Conservation (phyloP, 31 red algal genomes). For the Endocladia muricata region DNA sequence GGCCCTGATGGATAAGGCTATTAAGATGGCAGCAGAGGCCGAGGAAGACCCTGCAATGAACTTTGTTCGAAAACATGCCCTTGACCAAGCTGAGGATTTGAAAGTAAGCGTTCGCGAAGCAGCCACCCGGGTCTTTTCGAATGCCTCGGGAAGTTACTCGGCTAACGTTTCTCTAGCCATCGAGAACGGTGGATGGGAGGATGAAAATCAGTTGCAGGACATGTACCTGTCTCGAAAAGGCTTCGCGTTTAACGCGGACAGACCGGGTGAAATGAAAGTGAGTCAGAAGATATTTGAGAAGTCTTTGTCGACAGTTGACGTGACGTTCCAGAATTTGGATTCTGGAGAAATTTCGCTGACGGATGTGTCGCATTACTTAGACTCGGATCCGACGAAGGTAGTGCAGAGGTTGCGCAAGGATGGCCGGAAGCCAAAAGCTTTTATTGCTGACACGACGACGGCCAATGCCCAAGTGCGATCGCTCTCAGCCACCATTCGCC, state of each 20-base stretch:
- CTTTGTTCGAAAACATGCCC: slow-evolving; percentile 94
- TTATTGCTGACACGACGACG: slow-evolving; percentile 96
- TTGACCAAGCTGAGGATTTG: slow-evolving; percentile 91
- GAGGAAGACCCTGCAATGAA: slow-evolving; percentile 90
- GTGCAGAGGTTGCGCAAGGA: slow-evolving; percentile 87
- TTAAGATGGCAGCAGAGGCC: slow-evolving; percentile 98
- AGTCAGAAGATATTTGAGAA: slow-evolving; percentile 85
- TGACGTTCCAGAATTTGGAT: slow-evolving; percentile 98
- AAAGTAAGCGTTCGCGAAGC: slow-evolving; percentile 85
- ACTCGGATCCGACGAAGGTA: slow-evolving; percentile 93
- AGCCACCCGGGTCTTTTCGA: slow-evolving; percentile 96
- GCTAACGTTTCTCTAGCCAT: slow-evolving; percentile 93
- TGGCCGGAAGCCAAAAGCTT: slow-evolving; percentile 90
- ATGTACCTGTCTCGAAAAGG: slow-evolving; percentile 97
- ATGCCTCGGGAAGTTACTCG: slow-evolving; percentile 97
- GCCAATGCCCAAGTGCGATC: slow-evolving; percentile 94
- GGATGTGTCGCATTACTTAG: slow-evolving; percentile 97
- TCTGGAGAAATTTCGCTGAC: slow-evolving; percentile 96
- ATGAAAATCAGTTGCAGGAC: slow-evolving; percentile 98
- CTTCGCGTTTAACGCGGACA: slow-evolving; percentile 96
- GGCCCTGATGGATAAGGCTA: slow-evolving; percentile 91
- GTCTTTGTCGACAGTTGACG: slow-evolving; percentile 75
- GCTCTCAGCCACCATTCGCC: slow-evolving; percentile 89
- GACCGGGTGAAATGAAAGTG: slow-evolving; percentile 94
- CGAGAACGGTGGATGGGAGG: slow-evolving; percentile 99